These are phyloP conservation scores for Boletus rufocinnamomeus DNA, from an alignment of 768 basidiomycete species.

Conservation along the genomic window DNA sequence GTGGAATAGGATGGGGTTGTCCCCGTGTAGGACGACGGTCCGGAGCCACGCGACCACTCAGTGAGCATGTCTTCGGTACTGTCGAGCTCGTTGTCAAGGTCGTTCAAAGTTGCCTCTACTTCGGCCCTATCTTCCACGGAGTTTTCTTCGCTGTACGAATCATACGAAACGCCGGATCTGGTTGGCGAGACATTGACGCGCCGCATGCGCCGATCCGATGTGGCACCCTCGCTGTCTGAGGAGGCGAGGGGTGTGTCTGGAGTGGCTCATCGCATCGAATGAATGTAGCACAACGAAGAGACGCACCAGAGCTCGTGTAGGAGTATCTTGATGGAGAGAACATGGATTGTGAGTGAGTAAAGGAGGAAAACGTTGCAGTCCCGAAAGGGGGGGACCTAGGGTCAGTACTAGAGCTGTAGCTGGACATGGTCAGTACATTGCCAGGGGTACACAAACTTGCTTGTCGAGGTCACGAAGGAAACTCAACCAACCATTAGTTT, in stretches of 20 bases:
- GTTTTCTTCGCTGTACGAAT: constrained; percentile 62
- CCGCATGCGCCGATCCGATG: constrained; percentile 51
- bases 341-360: constrained; percentile 53
- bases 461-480: constrained; percentile 32
- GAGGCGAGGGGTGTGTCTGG: constrained; percentile 50
- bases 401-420: constrained; percentile 41
- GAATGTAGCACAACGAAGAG: not conserved
- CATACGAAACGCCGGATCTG: constrained; percentile 38
- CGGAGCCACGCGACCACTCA: constrained; percentile 58
- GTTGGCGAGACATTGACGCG: constrained; percentile 58
- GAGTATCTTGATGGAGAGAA: constrained; percentile 64
- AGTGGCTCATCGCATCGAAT: constrained; percentile 6
- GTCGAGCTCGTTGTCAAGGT: constrained; percentile 67
- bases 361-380: constrained; percentile 56
- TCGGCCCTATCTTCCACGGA: constrained; percentile 50
- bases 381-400: constrained; percentile 65
- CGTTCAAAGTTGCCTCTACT: constrained; percentile 67
- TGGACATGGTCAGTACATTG: constrained; percentile 43
- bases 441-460: constrained; percentile 13
- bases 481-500: constrained; percentile 34
- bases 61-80: constrained; percentile 65
- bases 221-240: constrained; percentile 47
- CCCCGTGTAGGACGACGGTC: constrained; percentile 34
- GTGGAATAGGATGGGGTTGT: constrained; percentile 36
- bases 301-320: constrained; percentile 56